Percentiles rank a stretch among this genome's conserved stretches.
phyloP scores from a whole-genome alignment of 23 red algal genomes.

The Chondrus crispus region DNA sequence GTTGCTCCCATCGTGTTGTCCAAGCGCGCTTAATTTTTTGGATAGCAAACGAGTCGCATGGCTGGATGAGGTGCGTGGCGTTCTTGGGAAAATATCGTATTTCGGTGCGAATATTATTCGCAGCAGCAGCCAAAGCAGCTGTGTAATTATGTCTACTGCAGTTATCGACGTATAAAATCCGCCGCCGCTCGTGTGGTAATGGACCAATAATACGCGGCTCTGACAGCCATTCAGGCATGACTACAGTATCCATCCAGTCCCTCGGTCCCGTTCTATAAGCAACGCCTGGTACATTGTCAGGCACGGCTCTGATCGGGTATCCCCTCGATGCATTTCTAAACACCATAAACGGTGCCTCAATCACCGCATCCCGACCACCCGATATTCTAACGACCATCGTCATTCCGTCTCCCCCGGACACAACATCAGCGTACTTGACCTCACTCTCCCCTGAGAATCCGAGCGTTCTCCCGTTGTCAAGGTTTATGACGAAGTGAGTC shows the following conservation, averaged over 20 bases:
- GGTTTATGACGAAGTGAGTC: slow-evolving; percentile 11
- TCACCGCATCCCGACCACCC: neutral
- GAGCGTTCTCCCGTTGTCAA: slow-evolving; percentile 6
- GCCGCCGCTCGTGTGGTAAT: neutral
- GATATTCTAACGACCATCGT: neutral
- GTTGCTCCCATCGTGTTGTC: neutral
- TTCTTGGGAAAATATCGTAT: neutral
- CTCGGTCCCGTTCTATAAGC: neutral
- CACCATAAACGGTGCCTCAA: neutral
- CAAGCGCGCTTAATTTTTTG: neutral
- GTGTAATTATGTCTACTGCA: neutral
- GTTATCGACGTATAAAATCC: slow-evolving; percentile 1
- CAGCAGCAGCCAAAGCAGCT: neutral
- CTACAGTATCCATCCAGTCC: neutral
- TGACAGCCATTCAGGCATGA: neutral
- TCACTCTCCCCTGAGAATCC: neutral
- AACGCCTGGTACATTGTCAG: neutral
- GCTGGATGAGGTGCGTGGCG: neutral
- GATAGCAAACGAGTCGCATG: neutral
- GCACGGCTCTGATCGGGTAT: neutral
- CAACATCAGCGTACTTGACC: neutral
- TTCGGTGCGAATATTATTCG: neutral
- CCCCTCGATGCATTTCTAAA: neutral
- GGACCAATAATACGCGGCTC: neutral
- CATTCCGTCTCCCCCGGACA: neutral